Conservation (phyloP, 2,329 filamentous ascomycete genomes). For the Microascus cirrosus region DNA sequence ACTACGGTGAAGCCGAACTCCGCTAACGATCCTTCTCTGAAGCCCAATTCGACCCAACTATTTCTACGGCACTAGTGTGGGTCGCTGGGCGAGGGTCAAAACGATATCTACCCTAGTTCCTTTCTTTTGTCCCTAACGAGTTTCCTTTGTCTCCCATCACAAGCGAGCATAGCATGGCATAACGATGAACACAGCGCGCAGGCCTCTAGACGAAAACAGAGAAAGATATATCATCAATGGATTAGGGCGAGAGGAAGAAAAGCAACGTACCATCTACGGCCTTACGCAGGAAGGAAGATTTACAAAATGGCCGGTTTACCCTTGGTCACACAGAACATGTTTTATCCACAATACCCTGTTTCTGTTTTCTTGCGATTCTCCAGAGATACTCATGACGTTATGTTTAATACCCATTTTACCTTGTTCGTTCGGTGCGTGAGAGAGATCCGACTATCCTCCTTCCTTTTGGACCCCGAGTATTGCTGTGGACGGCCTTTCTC, state of each 20-base stretch:
- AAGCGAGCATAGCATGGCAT: conserved; percentile 19
- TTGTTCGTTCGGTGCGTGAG: background rate
- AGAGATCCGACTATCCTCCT: background rate
- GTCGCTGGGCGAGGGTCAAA: background rate
- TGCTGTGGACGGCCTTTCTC: too few relatives aligned
- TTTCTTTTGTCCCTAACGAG: background rate
- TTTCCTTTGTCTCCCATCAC: conserved; percentile 6
- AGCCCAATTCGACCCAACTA: conserved; percentile 22
- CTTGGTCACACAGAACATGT: background rate
- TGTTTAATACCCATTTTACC: background rate
- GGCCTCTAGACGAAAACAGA: conserved; percentile 3
- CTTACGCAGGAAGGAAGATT: background rate
- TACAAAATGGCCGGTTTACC: background rate
- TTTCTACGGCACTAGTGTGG: background rate
- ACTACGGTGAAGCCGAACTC: conserved; percentile 51
- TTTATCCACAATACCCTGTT: conserved; percentile 2
- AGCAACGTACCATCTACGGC: background rate
- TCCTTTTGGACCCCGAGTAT: conserved; percentile 6
- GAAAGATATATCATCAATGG: background rate
- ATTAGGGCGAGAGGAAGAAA: background rate
- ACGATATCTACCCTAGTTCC: background rate
- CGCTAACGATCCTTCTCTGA: conserved; percentile 35
- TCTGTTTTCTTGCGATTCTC: background rate
- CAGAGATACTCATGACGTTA: background rate
- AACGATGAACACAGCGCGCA: background rate